Percentiles rank a stretch among this genome's conserved stretches.
These are phyloP conservation scores for Botrytis fragariae DNA, from an alignment of 2,329 filamentous ascomycete species.

Conservation along the genomic window DNA sequence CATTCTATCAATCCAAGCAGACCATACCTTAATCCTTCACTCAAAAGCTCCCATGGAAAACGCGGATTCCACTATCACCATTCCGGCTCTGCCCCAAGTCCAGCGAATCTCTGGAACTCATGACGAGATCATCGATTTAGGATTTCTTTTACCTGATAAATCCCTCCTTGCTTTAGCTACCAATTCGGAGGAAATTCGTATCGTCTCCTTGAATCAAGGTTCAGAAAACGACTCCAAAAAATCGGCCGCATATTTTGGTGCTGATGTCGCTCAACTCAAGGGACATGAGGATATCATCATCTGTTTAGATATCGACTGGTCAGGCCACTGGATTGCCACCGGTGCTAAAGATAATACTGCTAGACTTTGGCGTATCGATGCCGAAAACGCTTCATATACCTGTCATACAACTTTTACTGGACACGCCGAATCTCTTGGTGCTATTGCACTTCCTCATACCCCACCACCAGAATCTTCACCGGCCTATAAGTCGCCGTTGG, in stretches of 20 bases:
- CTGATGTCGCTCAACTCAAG: slow-evolving; percentile 80
- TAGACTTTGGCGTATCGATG: slow-evolving; percentile 83
- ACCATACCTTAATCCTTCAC: slow-evolving; percentile 83
- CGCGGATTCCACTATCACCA: slow-evolving; percentile 39
- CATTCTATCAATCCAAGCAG: slow-evolving; percentile 79
- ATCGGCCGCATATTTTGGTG: slow-evolving; percentile 70
- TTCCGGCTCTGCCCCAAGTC: slow-evolving; percentile 44
- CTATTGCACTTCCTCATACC: slow-evolving; percentile 76
- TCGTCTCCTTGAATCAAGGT: slow-evolving; percentile 65
- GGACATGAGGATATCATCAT: slow-evolving; percentile 97
- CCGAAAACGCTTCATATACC: slow-evolving; percentile 68
- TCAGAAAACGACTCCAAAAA: slow-evolving; percentile 32
- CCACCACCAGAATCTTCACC: slow-evolving; percentile 66
- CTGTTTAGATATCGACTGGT: slow-evolving; percentile 92
- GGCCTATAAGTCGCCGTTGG: slow-evolving; percentile 70
- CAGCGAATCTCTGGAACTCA: slow-evolving; percentile 91
- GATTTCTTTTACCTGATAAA: slow-evolving; percentile 76
- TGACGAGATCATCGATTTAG: slow-evolving; percentile 95
- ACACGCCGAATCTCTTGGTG: slow-evolving; percentile 90
- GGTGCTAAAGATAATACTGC: slow-evolving; percentile 97
- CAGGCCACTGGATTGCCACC: slow-evolving; percentile 92
- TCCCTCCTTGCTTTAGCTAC: slow-evolving; percentile 87
- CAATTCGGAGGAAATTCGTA: slow-evolving; percentile 88
- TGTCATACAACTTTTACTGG: slow-evolving; percentile 83
- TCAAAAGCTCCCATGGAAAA: slow-evolving; percentile 48